Percentiles rank a stretch among this genome's conserved stretches.
Conservation (phyloP, 202 grass and related monocot genomes). For the Cymbopogon flexuosus region DNA sequence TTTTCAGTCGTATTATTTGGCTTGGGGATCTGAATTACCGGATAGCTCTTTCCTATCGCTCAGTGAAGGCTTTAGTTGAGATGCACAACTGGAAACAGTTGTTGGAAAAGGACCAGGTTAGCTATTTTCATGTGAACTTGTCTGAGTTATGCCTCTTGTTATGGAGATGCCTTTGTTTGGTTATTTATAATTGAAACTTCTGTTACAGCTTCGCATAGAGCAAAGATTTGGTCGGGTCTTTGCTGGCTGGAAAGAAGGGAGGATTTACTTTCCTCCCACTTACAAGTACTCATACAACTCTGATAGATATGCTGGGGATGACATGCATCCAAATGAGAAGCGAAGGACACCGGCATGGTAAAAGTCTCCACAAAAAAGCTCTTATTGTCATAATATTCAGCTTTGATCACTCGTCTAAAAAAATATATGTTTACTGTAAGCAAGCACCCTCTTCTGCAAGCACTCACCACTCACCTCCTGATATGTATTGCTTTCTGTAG, state of each 20-base stretch:
- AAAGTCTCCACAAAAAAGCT: not conserved
- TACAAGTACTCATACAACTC: constrained; percentile 96
- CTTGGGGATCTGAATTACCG: constrained; percentile 96
- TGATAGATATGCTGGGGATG: constrained; percentile 80
- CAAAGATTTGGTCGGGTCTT: constrained; percentile 82
- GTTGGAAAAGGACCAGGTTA: constrained; percentile 92
- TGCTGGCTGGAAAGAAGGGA: constrained; percentile 88
- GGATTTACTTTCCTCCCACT: constrained; percentile 89
- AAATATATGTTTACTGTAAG: not conserved
- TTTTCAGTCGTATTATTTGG: constrained; percentile 89
- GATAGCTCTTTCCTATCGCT: constrained; percentile 88
- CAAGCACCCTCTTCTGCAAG: not conserved
- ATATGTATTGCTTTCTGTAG: constrained; percentile 42
- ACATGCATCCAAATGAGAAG: constrained; percentile 78
- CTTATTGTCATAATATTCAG: not conserved
- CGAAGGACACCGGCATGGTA: constrained; percentile 92
- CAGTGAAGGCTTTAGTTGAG: constrained; percentile 84
- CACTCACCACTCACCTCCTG: not conserved
- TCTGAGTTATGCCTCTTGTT: not conserved
- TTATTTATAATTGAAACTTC: constrained; percentile 17
- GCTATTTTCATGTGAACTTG: not conserved
- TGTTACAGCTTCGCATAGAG: constrained; percentile 76
- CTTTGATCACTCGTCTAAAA: not conserved
- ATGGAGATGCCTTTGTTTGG: not conserved
- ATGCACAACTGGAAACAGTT: constrained; percentile 95